Evolutionary conservation across 306 rosid species (phyloP).

Genomic region (Trichosanthes cucumerina): DNA sequence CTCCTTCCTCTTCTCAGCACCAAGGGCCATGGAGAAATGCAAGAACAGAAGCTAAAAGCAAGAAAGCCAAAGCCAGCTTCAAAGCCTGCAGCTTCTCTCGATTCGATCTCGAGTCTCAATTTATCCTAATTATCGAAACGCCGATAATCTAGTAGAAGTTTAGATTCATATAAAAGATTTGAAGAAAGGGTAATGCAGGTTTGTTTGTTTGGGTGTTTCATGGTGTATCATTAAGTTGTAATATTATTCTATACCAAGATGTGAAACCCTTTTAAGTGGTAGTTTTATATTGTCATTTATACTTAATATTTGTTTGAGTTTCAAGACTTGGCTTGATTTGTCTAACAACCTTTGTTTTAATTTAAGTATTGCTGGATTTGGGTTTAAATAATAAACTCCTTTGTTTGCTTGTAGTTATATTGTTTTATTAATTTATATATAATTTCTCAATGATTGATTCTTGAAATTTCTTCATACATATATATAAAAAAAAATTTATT

Average conservation of each 20-base stretch:
- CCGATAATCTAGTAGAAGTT: conserved; percentile 32
- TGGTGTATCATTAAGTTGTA: background rate
- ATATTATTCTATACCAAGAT: conserved; percentile 7
- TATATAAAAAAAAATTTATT: too few species aligned
- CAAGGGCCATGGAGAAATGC: conserved; percentile 88
- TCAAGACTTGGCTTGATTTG: background rate
- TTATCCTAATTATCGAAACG: background rate
- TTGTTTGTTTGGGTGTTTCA: background rate
- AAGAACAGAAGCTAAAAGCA: conserved; percentile 62
- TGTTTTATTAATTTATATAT: background rate
- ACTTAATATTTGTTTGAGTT: conserved; percentile 21
- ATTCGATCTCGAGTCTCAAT: conserved; percentile 5
- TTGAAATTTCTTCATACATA: conserved; percentile 3
- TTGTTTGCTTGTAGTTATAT: conserved; percentile 7
- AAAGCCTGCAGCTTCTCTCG: conserved; percentile 28
- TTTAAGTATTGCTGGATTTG: conserved; percentile 7
- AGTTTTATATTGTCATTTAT: conserved; percentile 24
- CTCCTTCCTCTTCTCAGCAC: conserved; percentile 39
- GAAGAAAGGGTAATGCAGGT: background rate
- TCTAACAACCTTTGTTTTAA: conserved; percentile 4
- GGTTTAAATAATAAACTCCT: conserved; percentile 2
- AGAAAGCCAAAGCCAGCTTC: conserved; percentile 8
- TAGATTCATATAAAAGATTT: background rate
- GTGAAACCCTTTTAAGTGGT: conserved; percentile 5
- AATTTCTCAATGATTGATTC: conserved; percentile 3